Evolutionary conservation across 768 basidiomycete species (phyloP), one percentile per base, ranked within the genome.

Genomic region (Termitomyces sp.): DNA sequence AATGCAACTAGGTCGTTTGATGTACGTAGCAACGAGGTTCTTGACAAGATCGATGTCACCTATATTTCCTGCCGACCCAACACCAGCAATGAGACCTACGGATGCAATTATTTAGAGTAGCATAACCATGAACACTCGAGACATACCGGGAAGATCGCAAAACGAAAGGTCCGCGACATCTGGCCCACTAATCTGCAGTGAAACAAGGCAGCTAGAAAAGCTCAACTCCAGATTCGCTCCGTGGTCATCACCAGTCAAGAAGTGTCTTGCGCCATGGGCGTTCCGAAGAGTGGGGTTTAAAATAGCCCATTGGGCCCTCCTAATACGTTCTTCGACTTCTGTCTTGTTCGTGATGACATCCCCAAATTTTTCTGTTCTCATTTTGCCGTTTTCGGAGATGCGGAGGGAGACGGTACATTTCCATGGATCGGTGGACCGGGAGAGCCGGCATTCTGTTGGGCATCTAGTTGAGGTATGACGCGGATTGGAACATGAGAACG

Each of bases 141-240:
- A 60, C 62, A 63, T 63, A 77, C 87, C 85, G 2, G 87, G 87
- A 1, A 89, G 71, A 69, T 89, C 87, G 36, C 82, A 82, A 61
- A 89, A 88, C 0, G 84, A 87, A 7, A 89, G 76, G 62, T 89
- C 87, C 0, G 84, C 83, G 7, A 89, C 79, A 28, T 82, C 81
- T 0, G 79, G 76, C 0, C 87, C 87, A 42, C 80, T 83, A 35
- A 89, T 86, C 58, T 82, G 78, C 42, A 89, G 66, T 0, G 81
- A 85, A 12, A 88, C 81, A 40, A 76, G 83, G 54, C 87, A 85
- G 15, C 64, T 78, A 0, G 87, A 87, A 61, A 89, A 89, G 5
- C 76, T 78, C 2, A 61, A 33, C 38, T 68, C 67, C 2, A 60
- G 33, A 20, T 49, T 22, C 1, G 67, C 67, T 8, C 73, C 71